These are phyloP conservation scores for Curvularia hawaiiensis DNA, from an alignment of 2,329 filamentous ascomycete species.

Conservation along the genomic window DNA sequence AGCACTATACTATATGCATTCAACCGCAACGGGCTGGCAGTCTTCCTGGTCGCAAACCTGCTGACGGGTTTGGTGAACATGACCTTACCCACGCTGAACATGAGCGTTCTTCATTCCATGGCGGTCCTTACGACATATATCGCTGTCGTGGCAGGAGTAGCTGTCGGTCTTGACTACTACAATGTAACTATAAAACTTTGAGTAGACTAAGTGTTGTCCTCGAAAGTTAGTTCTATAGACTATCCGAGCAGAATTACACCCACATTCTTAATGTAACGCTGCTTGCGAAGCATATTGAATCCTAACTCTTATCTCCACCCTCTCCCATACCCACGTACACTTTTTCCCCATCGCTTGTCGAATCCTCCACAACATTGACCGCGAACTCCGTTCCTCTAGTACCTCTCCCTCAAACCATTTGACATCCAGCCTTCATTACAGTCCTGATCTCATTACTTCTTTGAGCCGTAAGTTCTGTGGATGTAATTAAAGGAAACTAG, in stretches of 20 bases:
- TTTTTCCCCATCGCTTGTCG: too few species aligned
- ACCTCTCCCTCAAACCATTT: too few species aligned
- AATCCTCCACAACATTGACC: too few species aligned
- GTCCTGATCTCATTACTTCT: too few species aligned
- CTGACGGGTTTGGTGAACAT: constrained; percentile 90
- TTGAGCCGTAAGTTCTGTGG: too few species aligned
- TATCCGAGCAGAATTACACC: too few species aligned
- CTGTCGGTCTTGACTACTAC: constrained; percentile 67
- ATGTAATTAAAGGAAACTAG: too few species aligned
- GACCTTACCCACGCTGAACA: constrained; percentile 79
- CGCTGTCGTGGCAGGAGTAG: constrained; percentile 67
- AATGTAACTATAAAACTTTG: constrained; percentile 72
- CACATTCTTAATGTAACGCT: background rate
- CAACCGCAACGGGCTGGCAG: constrained; percentile 83
- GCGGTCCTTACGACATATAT: constrained; percentile 77
- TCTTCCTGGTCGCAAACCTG: constrained; percentile 89
- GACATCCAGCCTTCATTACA: too few species aligned
- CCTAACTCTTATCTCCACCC: background rate
- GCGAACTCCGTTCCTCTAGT: too few species aligned
- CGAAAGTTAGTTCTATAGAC: too few species aligned
- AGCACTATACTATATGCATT: constrained; percentile 81
- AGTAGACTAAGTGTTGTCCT: background rate
- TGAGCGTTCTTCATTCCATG: constrained; percentile 69
- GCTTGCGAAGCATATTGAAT: background rate
- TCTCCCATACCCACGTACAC: too few species aligned